A percentile compares a stretch with the other conserved stretches of the same genome.
Conservation (phyloP, 2,329 filamentous ascomycete genomes). For the Verticillium nubilum region DNA sequence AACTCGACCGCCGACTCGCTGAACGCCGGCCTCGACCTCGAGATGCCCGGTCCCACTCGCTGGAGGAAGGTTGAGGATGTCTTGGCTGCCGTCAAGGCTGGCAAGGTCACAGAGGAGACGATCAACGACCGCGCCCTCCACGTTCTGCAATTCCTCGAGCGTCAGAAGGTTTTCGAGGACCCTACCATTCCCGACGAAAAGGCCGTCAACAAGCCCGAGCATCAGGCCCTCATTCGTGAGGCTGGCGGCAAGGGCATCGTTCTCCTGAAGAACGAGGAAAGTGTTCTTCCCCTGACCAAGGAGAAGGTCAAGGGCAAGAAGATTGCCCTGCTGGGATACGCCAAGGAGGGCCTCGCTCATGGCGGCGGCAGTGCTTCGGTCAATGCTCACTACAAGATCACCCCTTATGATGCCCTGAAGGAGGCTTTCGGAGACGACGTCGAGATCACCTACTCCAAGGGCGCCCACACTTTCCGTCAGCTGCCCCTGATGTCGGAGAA, state of each 20-base stretch:
- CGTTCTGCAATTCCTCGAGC: not conserved
- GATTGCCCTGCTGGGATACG: constrained; percentile 48
- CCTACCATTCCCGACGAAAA: constrained; percentile 4
- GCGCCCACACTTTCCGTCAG: constrained; percentile 23
- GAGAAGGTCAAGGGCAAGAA: constrained; percentile 30
- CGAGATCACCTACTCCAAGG: constrained; percentile 16
- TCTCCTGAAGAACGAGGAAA: constrained; percentile 65
- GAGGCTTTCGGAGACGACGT: constrained; percentile 13
- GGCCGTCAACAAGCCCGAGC: constrained; percentile 12
- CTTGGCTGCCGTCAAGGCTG: not conserved
- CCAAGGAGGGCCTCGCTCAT: constrained; percentile 28
- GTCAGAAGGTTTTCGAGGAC: not conserved
- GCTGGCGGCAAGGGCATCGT: constrained; percentile 63
- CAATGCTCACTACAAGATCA: constrained; percentile 23
- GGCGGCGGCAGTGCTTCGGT: constrained; percentile 27
- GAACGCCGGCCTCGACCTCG: constrained; percentile 25
- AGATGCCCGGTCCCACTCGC: constrained; percentile 31
- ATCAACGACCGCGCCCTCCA: not conserved
- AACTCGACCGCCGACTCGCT: constrained; percentile 19
- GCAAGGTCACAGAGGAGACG: not conserved
- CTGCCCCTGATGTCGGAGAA: constrained; percentile 22
- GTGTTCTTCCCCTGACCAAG: constrained; percentile 52
- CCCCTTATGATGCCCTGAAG: constrained; percentile 23
- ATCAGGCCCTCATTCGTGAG: constrained; percentile 9
- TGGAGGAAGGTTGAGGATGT: constrained; percentile 14